Evolutionary conservation across 108 stramenopile species (phyloP), one percentile per base, ranked within the genome.

Genomic region (Tribonema minus): DNA sequence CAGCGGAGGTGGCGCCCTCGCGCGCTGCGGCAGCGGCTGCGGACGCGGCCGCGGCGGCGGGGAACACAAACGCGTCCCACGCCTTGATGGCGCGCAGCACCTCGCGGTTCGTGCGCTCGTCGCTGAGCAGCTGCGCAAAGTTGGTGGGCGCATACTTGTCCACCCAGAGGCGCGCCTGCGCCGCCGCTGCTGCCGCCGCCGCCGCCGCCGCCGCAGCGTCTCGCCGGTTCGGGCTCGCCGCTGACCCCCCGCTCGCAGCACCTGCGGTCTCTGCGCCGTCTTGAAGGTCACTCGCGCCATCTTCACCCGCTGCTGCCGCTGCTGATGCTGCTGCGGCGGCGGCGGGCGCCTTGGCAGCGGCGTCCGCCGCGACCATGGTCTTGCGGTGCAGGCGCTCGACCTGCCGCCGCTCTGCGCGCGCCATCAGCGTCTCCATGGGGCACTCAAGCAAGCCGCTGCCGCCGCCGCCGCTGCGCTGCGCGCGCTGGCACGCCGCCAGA

Each of bases 31-130:
- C 46, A 34, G 32, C 46, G 9, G 46, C 46, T 15, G 46, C 46
- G 20, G 46, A 9, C 9, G 46, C 46, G 20, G 46, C 20, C 15
- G 46, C 46, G 20, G 46, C 46, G 20, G 46, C 20, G 46, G 15
- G 15, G 87, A 98, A 98, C 0, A 98, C 98, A 69, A 93, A 94
- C 25, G 88, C 88, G 85, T 96, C 95, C 98, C 98, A 98, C 9
- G 68, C 86, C 70, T 92, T 83, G 34, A 98, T 58, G 2, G 92
- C 89, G 30, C 91, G 71, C 38, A 98, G 72, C 25, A 98, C 94
- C 70, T 93, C 92, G 27, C 96, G 89, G 85, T 97, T 97, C 68
- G 92, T 93, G 5, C 90, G 85, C 78, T 96, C 95, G 70, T 95
- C 92, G 34, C 92, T 92, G 39, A 99, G 76, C 30, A 99, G 80